Percentiles rank a stretch among this genome's conserved stretches.
Conservation (phyloP, 345 rosid species). For the Passiflora organensis region DNA sequence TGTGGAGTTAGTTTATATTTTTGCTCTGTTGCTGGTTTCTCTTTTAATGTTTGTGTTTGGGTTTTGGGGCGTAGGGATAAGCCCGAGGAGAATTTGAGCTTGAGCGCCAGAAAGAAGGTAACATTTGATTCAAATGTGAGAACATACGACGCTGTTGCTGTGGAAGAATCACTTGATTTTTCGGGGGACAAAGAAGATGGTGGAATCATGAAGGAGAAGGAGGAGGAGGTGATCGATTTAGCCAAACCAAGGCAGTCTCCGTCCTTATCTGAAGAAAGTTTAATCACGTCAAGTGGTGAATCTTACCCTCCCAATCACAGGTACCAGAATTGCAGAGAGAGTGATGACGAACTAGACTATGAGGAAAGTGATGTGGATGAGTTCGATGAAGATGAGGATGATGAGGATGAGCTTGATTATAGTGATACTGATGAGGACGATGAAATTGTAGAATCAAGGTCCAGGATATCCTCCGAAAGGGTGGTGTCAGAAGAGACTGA, state of each 20-base stretch:
- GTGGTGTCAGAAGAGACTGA: slow-evolving; percentile 9
- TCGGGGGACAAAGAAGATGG: slow-evolving; percentile 29
- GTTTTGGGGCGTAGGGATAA: slow-evolving; percentile 32
- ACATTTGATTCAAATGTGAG: slow-evolving; percentile 62
- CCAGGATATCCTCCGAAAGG: background rate
- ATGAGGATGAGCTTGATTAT: slow-evolving; percentile 9
- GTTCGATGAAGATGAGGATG: slow-evolving; percentile 7
- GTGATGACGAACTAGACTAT: slow-evolving; percentile 32
- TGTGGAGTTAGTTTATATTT: background rate
- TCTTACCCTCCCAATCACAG: slow-evolving; percentile 54
- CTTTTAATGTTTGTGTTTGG: slow-evolving; percentile 4
- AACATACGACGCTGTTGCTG: slow-evolving; percentile 53
- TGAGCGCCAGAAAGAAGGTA: slow-evolving; percentile 56
- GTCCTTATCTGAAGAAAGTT: slow-evolving; percentile 45
- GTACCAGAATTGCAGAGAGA: slow-evolving; percentile 31
- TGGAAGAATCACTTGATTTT: slow-evolving; percentile 35
- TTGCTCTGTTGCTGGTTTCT: background rate
- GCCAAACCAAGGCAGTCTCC: slow-evolving; percentile 31
- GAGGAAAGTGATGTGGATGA: slow-evolving; percentile 22
- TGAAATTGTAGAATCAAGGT: slow-evolving; percentile 2
- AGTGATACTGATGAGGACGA: slow-evolving; percentile 9
- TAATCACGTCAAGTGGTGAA: slow-evolving; percentile 40
- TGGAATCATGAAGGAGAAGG: slow-evolving; percentile 11
- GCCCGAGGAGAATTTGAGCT: slow-evolving; percentile 39
- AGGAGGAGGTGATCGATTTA: slow-evolving; percentile 17